Conservation (phyloP, 441 rosid species). For the Euphorbia corollata region DNA sequence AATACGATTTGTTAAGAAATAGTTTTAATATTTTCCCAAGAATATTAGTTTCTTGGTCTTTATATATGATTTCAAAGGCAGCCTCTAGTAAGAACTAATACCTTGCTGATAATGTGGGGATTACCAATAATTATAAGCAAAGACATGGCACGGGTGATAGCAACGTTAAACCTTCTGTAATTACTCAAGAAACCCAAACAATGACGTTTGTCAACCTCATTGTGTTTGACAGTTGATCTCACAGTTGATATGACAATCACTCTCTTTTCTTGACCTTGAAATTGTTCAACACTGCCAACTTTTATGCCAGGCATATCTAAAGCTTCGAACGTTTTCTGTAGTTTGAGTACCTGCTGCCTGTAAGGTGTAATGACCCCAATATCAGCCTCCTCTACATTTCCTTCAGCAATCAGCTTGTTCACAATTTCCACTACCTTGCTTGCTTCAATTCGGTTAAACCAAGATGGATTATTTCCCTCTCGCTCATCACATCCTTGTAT, state of each 20-base stretch:
- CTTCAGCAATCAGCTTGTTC: conserved; percentile 39
- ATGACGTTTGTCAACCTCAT: conserved; percentile 56
- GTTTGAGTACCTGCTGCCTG: conserved; percentile 71
- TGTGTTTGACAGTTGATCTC: conserved; percentile 77
- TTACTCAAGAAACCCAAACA: conserved; percentile 83
- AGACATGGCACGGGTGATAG: conserved; percentile 68
- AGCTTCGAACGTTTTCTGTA: conserved; percentile 56
- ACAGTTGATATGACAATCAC: conserved; percentile 80
- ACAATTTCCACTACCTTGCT: conserved; percentile 70
- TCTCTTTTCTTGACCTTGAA: conserved; percentile 87
- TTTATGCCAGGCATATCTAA: conserved; percentile 51
- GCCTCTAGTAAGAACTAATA: conserved; percentile 17
- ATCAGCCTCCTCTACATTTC: conserved; percentile 46
- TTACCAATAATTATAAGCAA: conserved; percentile 72
- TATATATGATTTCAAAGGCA: background rate
- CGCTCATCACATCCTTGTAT: conserved; percentile 92
- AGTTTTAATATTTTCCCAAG: background rate
- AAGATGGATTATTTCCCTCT: conserved; percentile 86
- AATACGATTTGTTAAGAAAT: background rate
- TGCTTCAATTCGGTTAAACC: conserved; percentile 89
- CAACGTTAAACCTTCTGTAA: conserved; percentile 85
- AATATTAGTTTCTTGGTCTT: too few relatives aligned
- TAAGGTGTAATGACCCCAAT: conserved; percentile 89
- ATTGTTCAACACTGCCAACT: conserved; percentile 94
- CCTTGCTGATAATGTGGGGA: conserved; percentile 80